Evolutionary conservation across 2,329 filamentous ascomycete genomes (phyloP), one percentile per base, ranked within the genome.

Genomic region (Aphanoascus verrucosus): DNA sequence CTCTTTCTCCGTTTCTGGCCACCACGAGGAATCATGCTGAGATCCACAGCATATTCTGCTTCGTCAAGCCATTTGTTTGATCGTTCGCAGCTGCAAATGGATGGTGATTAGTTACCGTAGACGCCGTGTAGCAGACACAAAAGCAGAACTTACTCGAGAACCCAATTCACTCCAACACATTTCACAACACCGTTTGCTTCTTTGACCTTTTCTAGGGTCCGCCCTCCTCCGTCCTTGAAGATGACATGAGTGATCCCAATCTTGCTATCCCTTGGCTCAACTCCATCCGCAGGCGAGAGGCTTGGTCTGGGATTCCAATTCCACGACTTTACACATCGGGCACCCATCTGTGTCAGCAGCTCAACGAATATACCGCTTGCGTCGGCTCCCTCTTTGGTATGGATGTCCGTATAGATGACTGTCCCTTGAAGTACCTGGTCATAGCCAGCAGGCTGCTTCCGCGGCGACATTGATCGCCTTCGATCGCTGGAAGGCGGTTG

Each of bases 151-250:
- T 79, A 88, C 84, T 94, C 88, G 58, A 94, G 77, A 52, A 93
- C 85, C 88, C 88, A 95, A 59, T 83, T 83, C 45, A 94, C 85
- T 48, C 88, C 88, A 53, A 95, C 88, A 69, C 88, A 94, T 61
- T 87, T 83, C 37, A 95, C 86, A 31, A 86, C 75, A 5, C 87
- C 87, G 12, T 79, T 77, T 38, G 80, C 83, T 61, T 84, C 79
- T 54, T 82, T 77, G 5, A 91, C 84, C 69, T 89, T 94, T 64
- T 60, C 84, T 59, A 95, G 70, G 0, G 88, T 94, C 23, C 84
- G 77, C 63, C 84, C 83, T 41, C 83, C 83, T 44, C 89, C 89
- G 63, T 94, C 89, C 67, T 94, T 95, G 74, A 83, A 95, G 5
- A 95, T 81, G 6, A 95, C 86, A 64, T 95, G 89, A 0, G 88